A percentile compares a stretch with the other conserved stretches of the same genome.
Evolutionary conservation across 768 basidiomycete species (phyloP).

Genomic region (Zangia roseola): DNA sequence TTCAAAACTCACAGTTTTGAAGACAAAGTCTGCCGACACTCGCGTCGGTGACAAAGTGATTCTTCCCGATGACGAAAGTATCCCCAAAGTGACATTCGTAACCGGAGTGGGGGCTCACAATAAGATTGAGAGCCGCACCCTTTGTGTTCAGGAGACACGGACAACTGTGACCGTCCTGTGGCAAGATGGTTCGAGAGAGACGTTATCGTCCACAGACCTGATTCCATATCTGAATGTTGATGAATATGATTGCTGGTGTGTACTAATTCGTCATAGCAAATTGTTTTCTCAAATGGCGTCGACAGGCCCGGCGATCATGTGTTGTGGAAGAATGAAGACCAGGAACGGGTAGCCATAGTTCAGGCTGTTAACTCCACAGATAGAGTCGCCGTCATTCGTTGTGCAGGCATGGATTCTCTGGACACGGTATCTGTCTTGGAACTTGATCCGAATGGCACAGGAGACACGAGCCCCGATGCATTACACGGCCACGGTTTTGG

Average conservation of each 20-base stretch:
- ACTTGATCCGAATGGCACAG: slow-evolving; percentile 80
- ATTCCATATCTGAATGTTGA: slow-evolving; percentile 86
- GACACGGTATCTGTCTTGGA: slow-evolving; percentile 83
- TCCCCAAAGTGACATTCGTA: slow-evolving; percentile 63
- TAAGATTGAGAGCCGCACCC: slow-evolving; percentile 51
- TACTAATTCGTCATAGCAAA: background rate
- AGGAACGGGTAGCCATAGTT: slow-evolving; percentile 65
- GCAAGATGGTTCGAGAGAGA: slow-evolving; percentile 81
- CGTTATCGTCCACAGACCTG: slow-evolving; percentile 56
- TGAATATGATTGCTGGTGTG: slow-evolving; percentile 89
- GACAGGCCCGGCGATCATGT: slow-evolving; percentile 90
- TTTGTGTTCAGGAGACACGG: slow-evolving; percentile 66
- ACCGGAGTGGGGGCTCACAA: slow-evolving; percentile 44
- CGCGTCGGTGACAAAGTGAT: slow-evolving; percentile 72
- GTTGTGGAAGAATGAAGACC: slow-evolving; percentile 75
- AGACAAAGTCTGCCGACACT: slow-evolving; percentile 62
- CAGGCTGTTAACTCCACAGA: slow-evolving; percentile 73
- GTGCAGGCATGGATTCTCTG: slow-evolving; percentile 48
- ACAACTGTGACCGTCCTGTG: slow-evolving; percentile 76
- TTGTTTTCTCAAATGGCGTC: slow-evolving; percentile 7
- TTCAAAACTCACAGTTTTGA: slow-evolving; percentile 59
- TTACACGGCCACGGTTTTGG: slow-evolving; percentile 64
- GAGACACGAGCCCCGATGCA: slow-evolving; percentile 45
- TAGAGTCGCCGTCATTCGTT: slow-evolving; percentile 66
- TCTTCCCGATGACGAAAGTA: slow-evolving; percentile 47